Evolutionary conservation across 805 yeast species (phyloP).

Genomic region (Cephaloascus fragrans): DNA sequence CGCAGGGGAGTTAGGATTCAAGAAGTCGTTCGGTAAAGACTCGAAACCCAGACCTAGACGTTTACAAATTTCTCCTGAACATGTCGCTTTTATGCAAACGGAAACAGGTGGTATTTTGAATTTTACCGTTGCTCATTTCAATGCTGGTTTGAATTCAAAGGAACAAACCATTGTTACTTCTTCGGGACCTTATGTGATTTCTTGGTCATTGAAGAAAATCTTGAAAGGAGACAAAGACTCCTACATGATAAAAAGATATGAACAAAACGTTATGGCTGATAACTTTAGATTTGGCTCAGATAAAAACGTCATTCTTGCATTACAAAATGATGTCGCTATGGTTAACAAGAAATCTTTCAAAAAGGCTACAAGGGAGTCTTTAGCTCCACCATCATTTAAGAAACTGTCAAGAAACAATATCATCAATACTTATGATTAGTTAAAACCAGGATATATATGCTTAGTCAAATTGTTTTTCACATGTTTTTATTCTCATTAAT

Average conservation of each 20-base stretch:
- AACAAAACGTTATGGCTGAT: conserved; percentile 58
- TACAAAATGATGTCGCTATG: conserved; percentile 70
- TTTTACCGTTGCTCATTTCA: conserved; percentile 72
- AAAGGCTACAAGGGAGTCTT: conserved; percentile 30
- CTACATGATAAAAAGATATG: conserved; percentile 56
- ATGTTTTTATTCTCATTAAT: too few relatives aligned
- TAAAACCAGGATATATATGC: background rate
- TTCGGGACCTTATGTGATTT: conserved; percentile 71
- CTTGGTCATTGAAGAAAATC: conserved; percentile 66
- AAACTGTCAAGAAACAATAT: conserved; percentile 7
- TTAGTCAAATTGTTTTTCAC: background rate
- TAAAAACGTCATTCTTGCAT: conserved; percentile 61
- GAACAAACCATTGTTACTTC: conserved; percentile 71
- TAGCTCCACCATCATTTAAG: conserved; percentile 19
- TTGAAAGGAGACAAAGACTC: conserved; percentile 42
- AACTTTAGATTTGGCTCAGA: conserved; percentile 71
- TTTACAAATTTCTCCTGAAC: conserved; percentile 61
- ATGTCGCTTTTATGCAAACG: conserved; percentile 49
- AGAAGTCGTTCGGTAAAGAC: conserved; percentile 52
- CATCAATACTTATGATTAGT: conserved; percentile 13
- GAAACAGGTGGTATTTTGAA: conserved; percentile 36
- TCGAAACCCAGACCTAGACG: conserved; percentile 62
- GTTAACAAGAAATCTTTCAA: conserved; percentile 50
- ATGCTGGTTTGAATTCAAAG: conserved; percentile 52
- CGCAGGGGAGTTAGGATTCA: conserved; percentile 53